Base-by-base conservation (phyloP, 148 eudicot species). In the Suaeda aralocaspica region DNA sequence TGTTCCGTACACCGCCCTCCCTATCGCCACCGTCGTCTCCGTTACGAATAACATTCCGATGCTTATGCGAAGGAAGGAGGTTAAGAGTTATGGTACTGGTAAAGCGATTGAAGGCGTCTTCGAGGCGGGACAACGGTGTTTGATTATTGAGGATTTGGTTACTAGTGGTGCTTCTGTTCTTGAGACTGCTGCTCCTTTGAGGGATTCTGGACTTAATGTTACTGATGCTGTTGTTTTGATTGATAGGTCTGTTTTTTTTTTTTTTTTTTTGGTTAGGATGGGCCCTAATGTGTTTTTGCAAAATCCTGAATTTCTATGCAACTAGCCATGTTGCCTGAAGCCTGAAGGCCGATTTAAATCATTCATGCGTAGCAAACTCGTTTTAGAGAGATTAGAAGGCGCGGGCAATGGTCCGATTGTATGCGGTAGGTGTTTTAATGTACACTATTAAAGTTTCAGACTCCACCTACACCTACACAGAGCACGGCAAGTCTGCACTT, bases 161-260 rank as follows among this genome's bases (percentile, higher is more conserved):
- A 92, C 97, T 9, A 92, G 95, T 19, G 97, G 97, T 18, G 88
- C 90, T 15, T 92, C 95, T n/a, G 97, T 92, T 8, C 84, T 92
- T 33, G 97, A 92, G 69, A 92, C 97, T 15, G 92, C 84, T 15
- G 84, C 80, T 51, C 97, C 95, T 15, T 73, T 92, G 28, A 70
- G 97, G 4, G 84, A 82, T 1, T 85, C 75, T 3, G 97, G 97
- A 9, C 74, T 92, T 34, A 81, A 19, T 64, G 97, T 92, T 19
- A 82, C 85, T 15, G 97, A 92, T 25, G 97, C 83, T 1, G 97
- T 92, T 24, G 97, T 92, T 53, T 64, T 92, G 64, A 92, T 92
- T 25, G 97, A 92, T 36, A 80, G 82, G 82, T 79, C 29, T 44
- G 70, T 4, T 39, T 34, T 61, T 36, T 15, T 5, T 4, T 18